Evolutionary conservation across 345 rosid species (phyloP), one percentile per base, ranked within the genome.

Genomic region (Microthlaspi erraticum): DNA sequence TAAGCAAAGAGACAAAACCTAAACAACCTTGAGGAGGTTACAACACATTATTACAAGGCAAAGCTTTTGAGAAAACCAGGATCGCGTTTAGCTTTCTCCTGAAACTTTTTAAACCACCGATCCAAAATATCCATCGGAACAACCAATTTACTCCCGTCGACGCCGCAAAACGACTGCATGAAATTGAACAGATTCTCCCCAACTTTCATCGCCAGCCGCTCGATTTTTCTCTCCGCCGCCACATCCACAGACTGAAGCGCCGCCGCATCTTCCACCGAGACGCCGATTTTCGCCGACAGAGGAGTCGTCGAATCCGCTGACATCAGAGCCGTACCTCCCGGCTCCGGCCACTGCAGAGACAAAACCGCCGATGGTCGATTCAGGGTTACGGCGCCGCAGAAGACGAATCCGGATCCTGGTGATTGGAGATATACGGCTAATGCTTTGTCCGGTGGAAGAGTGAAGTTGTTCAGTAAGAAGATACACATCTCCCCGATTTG

Each of bases 141-240:
- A 37, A 94, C 81, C 83, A 91, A 78, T 62, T 74, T 91, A 73
- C 82, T 86, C 26, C 96, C 96, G 66, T 94, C 97, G 13, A 86
- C 86, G 5, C 96, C 96, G 60, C 97, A 94, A 52, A 94, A 94
- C 23, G 99, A 94, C 78, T 94, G 99, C 99, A 94, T 94, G 49
- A 89, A 94, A 48, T 91, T 91, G 59, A 94, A 94, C 73, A 89
- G 64, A 63, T 91, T 88, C 85, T 93, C 95, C n/a, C 98, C 98
- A 1, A 93, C 97, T 77, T 66, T 93, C 98, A 93, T 81, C 29
- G 97, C 97, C 58, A 94, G 59, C 73, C 93, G 77, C 72, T 91
- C 99, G 63, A 94, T 84, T 63, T 78, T 83, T 66, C 81, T 83
- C 85, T 77, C 96, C 18, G 80, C 80, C 10, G 78, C 84, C 16